Evolutionary conservation across 176 grass and related monocot species (phyloP), one percentile per base, ranked within the genome.

Genomic region (Zizania latifolia): DNA sequence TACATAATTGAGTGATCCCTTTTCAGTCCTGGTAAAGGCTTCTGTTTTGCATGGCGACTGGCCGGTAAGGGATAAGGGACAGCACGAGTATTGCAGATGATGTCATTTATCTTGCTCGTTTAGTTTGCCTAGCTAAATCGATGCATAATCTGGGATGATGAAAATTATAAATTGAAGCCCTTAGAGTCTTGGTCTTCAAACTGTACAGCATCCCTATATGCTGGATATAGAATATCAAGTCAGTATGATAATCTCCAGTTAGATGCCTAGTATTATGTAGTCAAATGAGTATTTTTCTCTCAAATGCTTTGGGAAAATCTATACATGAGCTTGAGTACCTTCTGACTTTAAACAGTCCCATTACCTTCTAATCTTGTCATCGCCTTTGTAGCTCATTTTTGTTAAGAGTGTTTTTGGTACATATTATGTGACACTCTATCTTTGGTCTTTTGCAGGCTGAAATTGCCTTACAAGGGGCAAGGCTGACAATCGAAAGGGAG

Each of bases 401-500:
- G n/a, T 37, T 32, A 53, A 36, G 7, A 26, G 48, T 1, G 19
- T 31, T 9, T 63, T 31, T 71, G 43, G 41, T 74, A 58, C n/a
- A n/a, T n/a, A 59, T 74, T 27, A 58, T 62, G 7, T 62, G n/a
- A n/a, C 10, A 22, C 45, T 30, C 8, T 32, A 19, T 10, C 13
- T 8, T 64, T 29, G 13, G 22, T 35, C 51, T 39, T 63, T 13
- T 32, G 21, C 70, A 98, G 95, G 91, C 89, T 51, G 91, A 98
- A 75, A 98, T 94, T 46, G 86, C 75, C 3, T 82, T 86, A 15
- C 94, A 98, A 71, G 94, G 94, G 71, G 84, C 82, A 12, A 89
- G 94, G 51, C 55, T 98, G 71, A 98, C 92, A 82, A 83, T 94
- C 65, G 89, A 94, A 75, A 86, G 89, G 67, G 95, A 92, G 57